Conservation (phyloP, 2,329 filamentous ascomycete genomes). For the Amauroascus niger region DNA sequence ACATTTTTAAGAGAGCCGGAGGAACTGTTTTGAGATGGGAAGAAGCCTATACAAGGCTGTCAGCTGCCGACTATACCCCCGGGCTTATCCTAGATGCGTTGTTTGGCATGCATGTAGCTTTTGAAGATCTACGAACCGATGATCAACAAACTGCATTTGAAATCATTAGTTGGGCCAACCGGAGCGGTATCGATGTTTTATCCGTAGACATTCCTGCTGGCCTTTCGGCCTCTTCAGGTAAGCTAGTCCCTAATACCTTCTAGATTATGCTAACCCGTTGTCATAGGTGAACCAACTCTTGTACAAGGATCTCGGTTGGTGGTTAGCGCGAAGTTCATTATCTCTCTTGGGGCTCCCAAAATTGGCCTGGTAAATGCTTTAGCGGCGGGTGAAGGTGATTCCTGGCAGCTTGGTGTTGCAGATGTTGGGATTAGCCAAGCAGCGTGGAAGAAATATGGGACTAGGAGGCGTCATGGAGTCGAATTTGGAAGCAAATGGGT, state of each 20-base stretch:
- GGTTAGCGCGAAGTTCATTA: slow-evolving; percentile 70
- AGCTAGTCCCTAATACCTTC: not conserved
- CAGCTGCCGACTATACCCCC: slow-evolving; percentile 53
- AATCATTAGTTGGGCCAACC: slow-evolving; percentile 88
- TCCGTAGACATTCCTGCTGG: slow-evolving; percentile 89
- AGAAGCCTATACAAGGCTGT: slow-evolving; percentile 43
- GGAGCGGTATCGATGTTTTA: slow-evolving; percentile 69
- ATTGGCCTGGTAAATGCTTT: slow-evolving; percentile 72
- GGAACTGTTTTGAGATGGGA: slow-evolving; percentile 59
- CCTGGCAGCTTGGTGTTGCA: slow-evolving; percentile 71
- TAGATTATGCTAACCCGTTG: not conserved
- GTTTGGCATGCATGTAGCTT: slow-evolving; percentile 74
- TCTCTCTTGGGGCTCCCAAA: slow-evolving; percentile 79
- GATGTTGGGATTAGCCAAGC: slow-evolving; percentile 78
- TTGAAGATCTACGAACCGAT: slow-evolving; percentile 74
- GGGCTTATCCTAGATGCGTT: slow-evolving; percentile 83
- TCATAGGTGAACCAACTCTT: slow-evolving; percentile 43
- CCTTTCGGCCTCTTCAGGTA: slow-evolving; percentile 67
- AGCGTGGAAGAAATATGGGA: slow-evolving; percentile 76
- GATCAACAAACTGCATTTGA: slow-evolving; percentile 79
- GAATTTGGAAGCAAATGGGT: slow-evolving; percentile 86
- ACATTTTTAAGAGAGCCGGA: slow-evolving; percentile 74
- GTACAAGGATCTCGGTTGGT: slow-evolving; percentile 69
- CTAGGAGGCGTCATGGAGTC: slow-evolving; percentile 69
- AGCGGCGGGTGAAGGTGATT: slow-evolving; percentile 46